Percentiles rank a stretch among this genome's conserved stretches.
Conservation (phyloP, 192 early-diverging fungal species). For the Coemansia sp. region DNA sequence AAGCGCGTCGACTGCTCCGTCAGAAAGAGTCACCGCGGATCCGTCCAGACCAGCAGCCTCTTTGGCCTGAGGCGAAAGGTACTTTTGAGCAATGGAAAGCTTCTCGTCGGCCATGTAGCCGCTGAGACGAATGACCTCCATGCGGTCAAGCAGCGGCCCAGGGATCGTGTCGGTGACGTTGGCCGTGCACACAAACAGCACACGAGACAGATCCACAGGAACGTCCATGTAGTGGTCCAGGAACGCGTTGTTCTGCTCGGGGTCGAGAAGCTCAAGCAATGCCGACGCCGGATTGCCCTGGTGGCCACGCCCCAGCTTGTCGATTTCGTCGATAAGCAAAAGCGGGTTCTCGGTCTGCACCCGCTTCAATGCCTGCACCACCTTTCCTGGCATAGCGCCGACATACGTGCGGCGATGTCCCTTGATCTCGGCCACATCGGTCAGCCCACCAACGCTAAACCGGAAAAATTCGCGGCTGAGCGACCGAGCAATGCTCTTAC, state of each 20-base stretch:
- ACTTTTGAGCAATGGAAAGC: constrained; percentile 91
- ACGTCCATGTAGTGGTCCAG: constrained; percentile 99
- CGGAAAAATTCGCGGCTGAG: constrained; percentile 94
- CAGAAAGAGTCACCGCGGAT: constrained; percentile 67
- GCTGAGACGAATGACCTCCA: constrained; percentile 96
- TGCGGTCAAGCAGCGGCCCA: constrained; percentile 95
- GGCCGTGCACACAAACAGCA: constrained; percentile 98
- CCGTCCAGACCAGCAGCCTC: constrained; percentile 78
- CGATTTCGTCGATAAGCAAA: constrained; percentile 98
- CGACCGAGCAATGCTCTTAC: constrained; percentile 95
- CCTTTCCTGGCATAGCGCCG: constrained; percentile 99
- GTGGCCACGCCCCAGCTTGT: constrained; percentile 96
- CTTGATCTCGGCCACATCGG: constrained; percentile 99
- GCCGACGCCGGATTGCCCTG: constrained; percentile 98
- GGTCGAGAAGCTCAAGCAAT: constrained; percentile 93
- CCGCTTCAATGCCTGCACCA: constrained; percentile 97
- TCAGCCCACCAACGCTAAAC: constrained; percentile 96
- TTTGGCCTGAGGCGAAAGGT: constrained; percentile 85
- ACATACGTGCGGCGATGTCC: constrained; percentile 98
- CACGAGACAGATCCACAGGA: constrained; percentile 95
- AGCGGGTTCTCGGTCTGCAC: constrained; percentile 98
- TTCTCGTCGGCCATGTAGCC: constrained; percentile 90
- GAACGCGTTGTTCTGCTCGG: constrained; percentile 96
- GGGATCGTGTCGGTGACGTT: constrained; percentile 98
- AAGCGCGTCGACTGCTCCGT: constrained; percentile 79